Conservation (phyloP, 140 eudicot species). For the Bidens hawaiensis region DNA sequence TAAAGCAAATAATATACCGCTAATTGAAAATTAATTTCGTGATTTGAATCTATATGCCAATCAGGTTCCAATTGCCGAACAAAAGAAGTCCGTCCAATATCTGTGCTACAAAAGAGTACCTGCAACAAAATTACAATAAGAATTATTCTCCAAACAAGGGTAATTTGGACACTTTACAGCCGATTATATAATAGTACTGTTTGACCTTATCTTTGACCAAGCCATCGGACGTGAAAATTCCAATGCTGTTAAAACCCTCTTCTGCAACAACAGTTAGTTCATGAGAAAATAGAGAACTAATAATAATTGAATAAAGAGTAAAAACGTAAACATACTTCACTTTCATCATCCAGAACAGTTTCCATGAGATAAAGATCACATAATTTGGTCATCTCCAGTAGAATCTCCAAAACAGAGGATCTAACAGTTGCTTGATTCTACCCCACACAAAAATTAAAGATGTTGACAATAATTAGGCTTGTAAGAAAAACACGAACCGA, state of each 20-base stretch:
- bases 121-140: slow-evolving; percentile 12
- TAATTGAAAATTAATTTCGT: slow-evolving; percentile 62
- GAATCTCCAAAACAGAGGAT: slow-evolving; percentile 78
- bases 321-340: slow-evolving; percentile 51
- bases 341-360: slow-evolving; percentile 85
- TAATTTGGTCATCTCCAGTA: slow-evolving; percentile 80
- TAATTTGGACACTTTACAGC: neutral
- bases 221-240: slow-evolving; percentile 87
- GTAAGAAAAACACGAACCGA: too few species aligned
- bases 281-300: neutral
- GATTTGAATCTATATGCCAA: slow-evolving; percentile 90
- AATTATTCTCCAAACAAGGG: neutral
- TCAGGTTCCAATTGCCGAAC: slow-evolving; percentile 96
- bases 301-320: neutral
- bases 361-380: slow-evolving; percentile 98
- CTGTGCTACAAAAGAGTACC: slow-evolving; percentile 60
- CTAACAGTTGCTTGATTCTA: slow-evolving; percentile 82
- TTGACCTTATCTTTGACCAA: slow-evolving; percentile 86
- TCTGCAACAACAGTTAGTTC: slow-evolving; percentile 60
- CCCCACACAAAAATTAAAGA: neutral
- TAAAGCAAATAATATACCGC: slow-evolving; percentile 43
- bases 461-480: too few species aligned
- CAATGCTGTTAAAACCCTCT: slow-evolving; percentile 66
- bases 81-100: slow-evolving; percentile 76
- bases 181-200: neutral